Evolutionary conservation across 805 yeast species (phyloP).

Genomic region (Yamadazyma nakazawae): DNA sequence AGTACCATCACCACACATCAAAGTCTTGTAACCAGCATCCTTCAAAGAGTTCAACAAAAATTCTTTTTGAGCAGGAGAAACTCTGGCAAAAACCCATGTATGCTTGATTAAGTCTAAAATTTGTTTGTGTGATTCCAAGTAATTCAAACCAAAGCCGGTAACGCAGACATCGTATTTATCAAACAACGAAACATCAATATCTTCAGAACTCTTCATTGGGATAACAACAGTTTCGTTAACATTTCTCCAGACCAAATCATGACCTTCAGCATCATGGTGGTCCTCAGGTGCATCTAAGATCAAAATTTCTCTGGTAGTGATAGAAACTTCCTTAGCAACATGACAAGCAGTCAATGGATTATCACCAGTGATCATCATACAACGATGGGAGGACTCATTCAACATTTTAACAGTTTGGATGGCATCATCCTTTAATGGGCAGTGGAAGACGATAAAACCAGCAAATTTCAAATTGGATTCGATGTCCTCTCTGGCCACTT

Average conservation of each 20-base stretch:
- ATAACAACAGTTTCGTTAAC: slow-evolving; percentile 71
- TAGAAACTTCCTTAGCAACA: slow-evolving; percentile 90
- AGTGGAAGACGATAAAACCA: slow-evolving; percentile 94
- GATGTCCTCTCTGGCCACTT: slow-evolving; percentile 68
- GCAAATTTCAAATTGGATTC: slow-evolving; percentile 77
- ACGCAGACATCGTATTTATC: slow-evolving; percentile 79
- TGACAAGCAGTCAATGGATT: slow-evolving; percentile 98
- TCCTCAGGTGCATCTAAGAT: slow-evolving; percentile 84
- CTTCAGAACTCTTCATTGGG: slow-evolving; percentile 60
- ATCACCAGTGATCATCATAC: slow-evolving; percentile 98
- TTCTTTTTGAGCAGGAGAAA: slow-evolving; percentile 94
- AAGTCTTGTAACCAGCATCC: slow-evolving; percentile 83
- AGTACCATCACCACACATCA: slow-evolving; percentile 99
- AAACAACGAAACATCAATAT: slow-evolving; percentile 55
- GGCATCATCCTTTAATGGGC: slow-evolving; percentile 95
- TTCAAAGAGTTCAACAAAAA: slow-evolving; percentile 80
- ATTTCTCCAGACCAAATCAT: slow-evolving; percentile 77
- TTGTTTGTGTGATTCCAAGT: slow-evolving; percentile 64
- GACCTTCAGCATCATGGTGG: slow-evolving; percentile 47
- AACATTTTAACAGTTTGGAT: slow-evolving; percentile 85
- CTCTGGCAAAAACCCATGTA: slow-evolving; percentile 97
- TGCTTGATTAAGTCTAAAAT: slow-evolving; percentile 72
- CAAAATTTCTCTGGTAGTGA: slow-evolving; percentile 77
- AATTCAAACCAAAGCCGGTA: slow-evolving; percentile 84
- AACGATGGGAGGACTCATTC: slow-evolving; percentile 92